Evolutionary conservation across 2,329 filamentous ascomycete genomes (phyloP).

Genomic region (Grosmannia penicillata): DNA sequence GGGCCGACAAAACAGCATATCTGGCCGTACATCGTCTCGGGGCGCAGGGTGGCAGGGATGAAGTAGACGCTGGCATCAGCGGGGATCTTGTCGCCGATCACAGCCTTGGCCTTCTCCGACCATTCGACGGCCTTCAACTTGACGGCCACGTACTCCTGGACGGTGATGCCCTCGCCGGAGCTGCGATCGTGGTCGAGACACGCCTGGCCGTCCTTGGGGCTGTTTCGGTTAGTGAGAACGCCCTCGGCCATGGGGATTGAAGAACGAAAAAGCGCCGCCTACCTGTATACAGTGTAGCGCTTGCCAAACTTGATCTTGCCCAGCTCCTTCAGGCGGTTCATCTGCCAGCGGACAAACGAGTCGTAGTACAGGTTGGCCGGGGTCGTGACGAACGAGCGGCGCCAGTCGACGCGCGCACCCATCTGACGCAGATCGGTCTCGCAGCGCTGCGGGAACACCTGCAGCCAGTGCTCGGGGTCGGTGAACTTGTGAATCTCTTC

Average conservation of each 20-base stretch:
- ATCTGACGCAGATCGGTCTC: slow-evolving; percentile 68
- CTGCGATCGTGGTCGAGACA: slow-evolving; percentile 80
- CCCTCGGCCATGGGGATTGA: slow-evolving; percentile 49
- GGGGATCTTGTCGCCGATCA: slow-evolving; percentile 65
- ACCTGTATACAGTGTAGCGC: slow-evolving; percentile 15
- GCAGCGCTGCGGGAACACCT: slow-evolving; percentile 72
- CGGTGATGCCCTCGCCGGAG: slow-evolving; percentile 65
- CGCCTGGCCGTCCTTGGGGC: slow-evolving; percentile 70
- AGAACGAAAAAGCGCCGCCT: neutral
- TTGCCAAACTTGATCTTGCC: slow-evolving; percentile 88
- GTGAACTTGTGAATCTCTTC: slow-evolving; percentile 90
- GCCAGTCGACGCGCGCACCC: slow-evolving; percentile 83
- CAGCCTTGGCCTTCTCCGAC: slow-evolving; percentile 58
- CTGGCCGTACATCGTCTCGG: slow-evolving; percentile 98
- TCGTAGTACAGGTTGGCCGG: slow-evolving; percentile 97
- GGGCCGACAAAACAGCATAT: slow-evolving; percentile 92
- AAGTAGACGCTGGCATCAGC: slow-evolving; percentile 74
- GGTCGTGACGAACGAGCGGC: slow-evolving; percentile 83
- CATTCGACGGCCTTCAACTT: slow-evolving; percentile 88
- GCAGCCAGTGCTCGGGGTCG: slow-evolving; percentile 64
- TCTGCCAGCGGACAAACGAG: slow-evolving; percentile 91
- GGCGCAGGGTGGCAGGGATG: slow-evolving; percentile 76
- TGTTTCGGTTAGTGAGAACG: slow-evolving; percentile 43
- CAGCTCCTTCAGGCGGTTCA: slow-evolving; percentile 78
- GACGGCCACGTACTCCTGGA: slow-evolving; percentile 84